Evolutionary conservation across 208 protist genomes (phyloP).

Genomic region (Balamuthia mandrillaris): DNA sequence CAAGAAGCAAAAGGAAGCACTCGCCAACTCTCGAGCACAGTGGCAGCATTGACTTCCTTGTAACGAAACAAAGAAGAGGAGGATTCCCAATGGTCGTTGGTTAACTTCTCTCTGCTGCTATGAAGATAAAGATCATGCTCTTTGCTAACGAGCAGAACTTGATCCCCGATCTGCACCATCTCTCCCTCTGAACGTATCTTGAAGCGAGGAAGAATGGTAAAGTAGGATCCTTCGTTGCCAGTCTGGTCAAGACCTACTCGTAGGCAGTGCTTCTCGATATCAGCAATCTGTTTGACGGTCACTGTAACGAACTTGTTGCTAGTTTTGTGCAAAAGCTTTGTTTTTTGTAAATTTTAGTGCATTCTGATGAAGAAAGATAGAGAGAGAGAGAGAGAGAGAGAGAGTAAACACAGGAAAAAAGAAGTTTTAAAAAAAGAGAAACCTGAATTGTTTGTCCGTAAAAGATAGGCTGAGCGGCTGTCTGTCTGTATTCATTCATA

Average conservation of each 20-base stretch:
- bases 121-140: background rate
- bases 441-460: constrained; percentile 20
- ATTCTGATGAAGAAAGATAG: too few relatives aligned
- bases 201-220: constrained; percentile 18
- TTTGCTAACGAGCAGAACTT: background rate
- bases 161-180: background rate
- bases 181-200: background rate
- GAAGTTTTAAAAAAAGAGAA: too few relatives aligned
- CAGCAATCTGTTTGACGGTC: background rate
- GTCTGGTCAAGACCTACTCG: background rate
- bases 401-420: too few relatives aligned
- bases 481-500: too few relatives aligned
- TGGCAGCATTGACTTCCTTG: constrained; percentile 14
- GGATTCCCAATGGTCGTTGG: too few relatives aligned
- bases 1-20: constrained; percentile 3
- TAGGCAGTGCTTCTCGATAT: constrained; percentile 8
- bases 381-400: too few relatives aligned
- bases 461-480: background rate
- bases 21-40: constrained; percentile 2
- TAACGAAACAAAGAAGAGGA: background rate
- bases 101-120: background rate
- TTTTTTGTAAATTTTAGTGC: too few relatives aligned
- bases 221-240: constrained; percentile 17
- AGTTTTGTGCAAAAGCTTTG: background rate
- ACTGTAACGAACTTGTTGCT: constrained; percentile 27